Evolutionary conservation across 2,329 filamentous ascomycete genomes (phyloP), one percentile per base, ranked within the genome.

Genomic region (Ambrosiella beaveri): DNA sequence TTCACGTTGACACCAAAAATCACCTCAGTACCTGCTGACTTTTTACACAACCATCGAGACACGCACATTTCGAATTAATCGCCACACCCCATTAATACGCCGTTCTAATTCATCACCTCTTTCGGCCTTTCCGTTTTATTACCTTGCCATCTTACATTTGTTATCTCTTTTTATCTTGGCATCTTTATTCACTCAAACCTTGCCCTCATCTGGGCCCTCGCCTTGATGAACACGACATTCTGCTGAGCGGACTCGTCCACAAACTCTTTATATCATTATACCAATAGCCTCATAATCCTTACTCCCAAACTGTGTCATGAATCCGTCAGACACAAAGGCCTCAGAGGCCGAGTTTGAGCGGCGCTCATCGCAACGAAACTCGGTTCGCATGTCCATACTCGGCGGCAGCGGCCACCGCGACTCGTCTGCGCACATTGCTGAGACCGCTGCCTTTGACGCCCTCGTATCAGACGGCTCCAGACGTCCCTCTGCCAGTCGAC

Each of bases 391-490:
- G 19, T 55, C 59, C 7, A 57, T 51, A 15, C 49, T 51, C n/a
- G 38, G 35, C 36, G 45, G 17, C 17, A 40, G 13, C 13, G 12
- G 37, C 8, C 53, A 49, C n/a, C 59, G 19, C 7, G 57, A 59
- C 36, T 51, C 59, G 12, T 45, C 57, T 4, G 6, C 35, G 7
- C 12, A 13, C 5, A 19, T 54, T 8, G 47, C 27, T 13, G 57
- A 59, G 51, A 50, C 54, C 19, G 56, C 59, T 35, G 59, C 47
- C n/a, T 61, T 61, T 15, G 56, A 61, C 4, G 59, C 59, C 38
- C 57, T 61, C n/a, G 54, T 54, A 15, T 57, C 59, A n/a, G 59
- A 61, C 19, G 59, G 57, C n/a, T 54, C 51, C 15, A 54, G 40
- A 45, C 39, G 54, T 13, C 12, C 57, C 3, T 35, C 50, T n/a